Evolutionary conservation across 139 green algal genomes (phyloP), one percentile per base, ranked within the genome.

Genomic region (Volvox africanus): DNA sequence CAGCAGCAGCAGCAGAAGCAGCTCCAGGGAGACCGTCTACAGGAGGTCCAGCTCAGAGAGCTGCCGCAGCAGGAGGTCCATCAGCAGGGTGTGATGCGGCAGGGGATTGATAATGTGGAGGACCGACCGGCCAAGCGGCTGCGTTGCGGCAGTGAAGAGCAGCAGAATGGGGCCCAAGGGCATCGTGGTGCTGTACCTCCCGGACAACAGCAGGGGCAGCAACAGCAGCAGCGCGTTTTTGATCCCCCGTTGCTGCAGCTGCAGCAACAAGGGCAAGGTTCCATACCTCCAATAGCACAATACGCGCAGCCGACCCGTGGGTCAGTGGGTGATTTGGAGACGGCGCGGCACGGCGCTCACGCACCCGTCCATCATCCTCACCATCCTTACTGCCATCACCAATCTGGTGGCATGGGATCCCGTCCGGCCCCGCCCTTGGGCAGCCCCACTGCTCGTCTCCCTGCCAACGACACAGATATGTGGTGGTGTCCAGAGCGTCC

Each of bases 1-100:
- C 19, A 78, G 61, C 14, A 67, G 32, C 33, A 71, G 35, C 24
- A 77, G 36, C 36, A 55, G 71, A 28, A 30, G 61, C 24, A 73
- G 44, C 32, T 85, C 76, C 65, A 89, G 36, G 44, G 88, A 33
- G 44, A 82, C 17, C 73, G 84, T 30, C 78, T 87, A 75, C 68
- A 93, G 92, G 68, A 88, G 85, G 80, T 85, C 30, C 89, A 88
- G 44, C 44, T 55, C 44, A 55, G 44, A 81, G 77, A 85, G 86
- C 69, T 5, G 33, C 22, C 88, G 81, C 89, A 87, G 75, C n/a
- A 86, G 33, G 75, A 81, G 75, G 32, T 1, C 32, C 75, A 55
- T 17, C 75, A 12, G 75, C 17, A 35, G 30, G 14, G 75, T n/a
- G 24, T 33, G 79, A 32, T 77, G 79, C 79, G 19, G 13, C 50